A percentile compares a stretch with the other conserved stretches of the same genome.
These are phyloP conservation scores for Dioscorea cayenensis DNA, from an alignment of 116 monocot species.

Conservation along the genomic window DNA sequence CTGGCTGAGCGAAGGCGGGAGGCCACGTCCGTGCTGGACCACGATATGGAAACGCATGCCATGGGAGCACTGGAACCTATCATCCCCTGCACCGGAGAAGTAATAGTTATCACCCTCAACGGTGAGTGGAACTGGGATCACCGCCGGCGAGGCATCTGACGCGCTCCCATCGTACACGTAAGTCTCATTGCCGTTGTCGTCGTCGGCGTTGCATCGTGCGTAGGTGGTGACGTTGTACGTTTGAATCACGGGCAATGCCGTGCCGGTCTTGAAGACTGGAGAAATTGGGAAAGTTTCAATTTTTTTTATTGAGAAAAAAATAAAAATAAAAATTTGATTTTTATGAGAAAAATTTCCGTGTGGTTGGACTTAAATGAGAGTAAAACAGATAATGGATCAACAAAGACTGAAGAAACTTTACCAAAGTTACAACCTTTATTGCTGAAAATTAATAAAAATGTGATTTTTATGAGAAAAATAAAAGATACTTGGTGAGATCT, in stretches of 20 bases:
- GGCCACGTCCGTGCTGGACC: constrained; percentile 38
- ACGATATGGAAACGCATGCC: constrained; percentile 56
- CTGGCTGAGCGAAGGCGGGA: constrained; percentile 29
- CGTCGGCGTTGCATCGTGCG: constrained; percentile 40
- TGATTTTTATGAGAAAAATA: too few relatives aligned
- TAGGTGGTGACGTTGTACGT: constrained; percentile 71
- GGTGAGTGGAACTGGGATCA: constrained; percentile 41
- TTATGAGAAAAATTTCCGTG: background rate
- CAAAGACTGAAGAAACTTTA: too few relatives aligned
- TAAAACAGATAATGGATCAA: too few relatives aligned
- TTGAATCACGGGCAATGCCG: constrained; percentile 55
- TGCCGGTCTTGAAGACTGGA: constrained; percentile 64
- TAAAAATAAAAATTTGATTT: background rate
- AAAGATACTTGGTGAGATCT: background rate
- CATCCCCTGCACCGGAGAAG: constrained; percentile 52
- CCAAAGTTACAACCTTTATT: too few relatives aligned
- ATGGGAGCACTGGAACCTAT: constrained; percentile 46
- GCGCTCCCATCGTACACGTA: constrained; percentile 15
- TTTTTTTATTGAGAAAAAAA: background rate
- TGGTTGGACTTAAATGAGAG: background rate
- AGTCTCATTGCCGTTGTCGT: constrained; percentile 35
- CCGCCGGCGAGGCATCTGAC: background rate
- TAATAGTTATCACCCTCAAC: constrained; percentile 46
- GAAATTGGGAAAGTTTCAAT: background rate
- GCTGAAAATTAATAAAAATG: too few relatives aligned